Conservation (phyloP, 352 stramenopile genomes). For the Pythium oligandrum region DNA sequence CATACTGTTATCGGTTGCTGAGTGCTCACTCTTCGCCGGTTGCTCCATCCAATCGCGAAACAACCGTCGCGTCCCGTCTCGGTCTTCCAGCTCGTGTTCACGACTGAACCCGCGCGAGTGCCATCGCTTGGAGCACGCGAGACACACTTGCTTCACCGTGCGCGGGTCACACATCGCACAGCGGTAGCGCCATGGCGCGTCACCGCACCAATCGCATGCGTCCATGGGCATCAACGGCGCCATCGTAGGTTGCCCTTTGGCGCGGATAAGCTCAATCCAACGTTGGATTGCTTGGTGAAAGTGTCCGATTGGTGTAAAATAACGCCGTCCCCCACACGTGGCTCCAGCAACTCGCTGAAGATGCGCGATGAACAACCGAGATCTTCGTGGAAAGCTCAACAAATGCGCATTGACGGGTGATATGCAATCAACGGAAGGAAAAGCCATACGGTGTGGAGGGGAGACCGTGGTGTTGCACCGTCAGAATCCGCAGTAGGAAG, state of each 20-base stretch:
- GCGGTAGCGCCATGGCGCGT: slow-evolving; percentile 25
- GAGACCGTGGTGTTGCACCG: too few species aligned
- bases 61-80: slow-evolving; percentile 10
- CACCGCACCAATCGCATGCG: slow-evolving; percentile 30
- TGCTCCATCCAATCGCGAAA: slow-evolving; percentile 18
- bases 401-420: too few species aligned
- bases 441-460: too few species aligned
- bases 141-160: slow-evolving; percentile 22
- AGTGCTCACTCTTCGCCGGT: not conserved
- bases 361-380: too few species aligned
- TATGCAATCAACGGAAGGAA: too few species aligned
- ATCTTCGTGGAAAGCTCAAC: too few species aligned
- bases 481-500: too few species aligned
- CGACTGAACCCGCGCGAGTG: slow-evolving; percentile 33
- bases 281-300: slow-evolving; percentile 12
- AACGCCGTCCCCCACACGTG: slow-evolving; percentile 8
- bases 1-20: too few species aligned
- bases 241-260: slow-evolving; percentile 1
- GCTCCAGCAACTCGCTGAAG: too few species aligned
- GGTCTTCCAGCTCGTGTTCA: slow-evolving; percentile 24
- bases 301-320: slow-evolving; percentile 9
- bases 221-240: not conserved
- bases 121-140: slow-evolving; percentile 26
- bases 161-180: slow-evolving; percentile 33
- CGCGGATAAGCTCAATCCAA: slow-evolving; percentile 9